Base-by-base conservation (phyloP, 2,329 filamentous ascomycete species). In the Pseudopithomyces chartarum region DNA sequence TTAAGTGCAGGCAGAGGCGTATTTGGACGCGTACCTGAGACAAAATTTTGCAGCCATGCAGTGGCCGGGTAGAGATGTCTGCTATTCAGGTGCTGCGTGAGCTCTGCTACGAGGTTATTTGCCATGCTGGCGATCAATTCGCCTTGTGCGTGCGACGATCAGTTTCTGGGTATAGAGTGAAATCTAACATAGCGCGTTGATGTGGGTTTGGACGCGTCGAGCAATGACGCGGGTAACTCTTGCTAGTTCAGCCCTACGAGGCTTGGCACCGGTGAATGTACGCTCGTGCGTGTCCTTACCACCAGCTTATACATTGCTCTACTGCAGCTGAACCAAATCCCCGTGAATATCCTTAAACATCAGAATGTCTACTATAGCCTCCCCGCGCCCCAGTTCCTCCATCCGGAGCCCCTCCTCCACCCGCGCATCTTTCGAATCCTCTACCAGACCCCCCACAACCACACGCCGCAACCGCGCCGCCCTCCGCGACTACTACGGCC, bases 401-500 rank as follows among this genome's bases (percentile, higher is more conserved):
- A 79, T 86, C 42, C 79, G 82, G 7, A 89, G 89, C 3, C 90
- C 91, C 0, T 89, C 88, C 6, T 90, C 89, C 38, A 95, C 92
- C 33, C 90, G 91, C 12, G 88, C 90, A 4, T 93, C 90, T 34
- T 81, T 91, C 88, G 57, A 83, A 33, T 64, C 65, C 60, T 63
- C 65, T 46, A 54, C 64, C 22, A 59, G 64, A 56, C 67, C 61
- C 29, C 59, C 79, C 84, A 80, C 79, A 66, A 66, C 50, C 54
- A 65, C 62, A 19, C 82, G 85, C 55, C 84, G 90, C 59, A 96
- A 96, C 78, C 90, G 94, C 62, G 87, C 90, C 54, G 94, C 94
- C 6, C 84, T 98, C 19, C 90, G 95, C 67, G 92, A 97, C 72
- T 98, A 97, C 81, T 98, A 98, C 79, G 95, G 95, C 72, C 84